Evolutionary conservation across 495 filamentous ascomycete genomes (phyloP), one percentile per base, ranked within the genome.

Genomic region (Tuber melanosporum): DNA sequence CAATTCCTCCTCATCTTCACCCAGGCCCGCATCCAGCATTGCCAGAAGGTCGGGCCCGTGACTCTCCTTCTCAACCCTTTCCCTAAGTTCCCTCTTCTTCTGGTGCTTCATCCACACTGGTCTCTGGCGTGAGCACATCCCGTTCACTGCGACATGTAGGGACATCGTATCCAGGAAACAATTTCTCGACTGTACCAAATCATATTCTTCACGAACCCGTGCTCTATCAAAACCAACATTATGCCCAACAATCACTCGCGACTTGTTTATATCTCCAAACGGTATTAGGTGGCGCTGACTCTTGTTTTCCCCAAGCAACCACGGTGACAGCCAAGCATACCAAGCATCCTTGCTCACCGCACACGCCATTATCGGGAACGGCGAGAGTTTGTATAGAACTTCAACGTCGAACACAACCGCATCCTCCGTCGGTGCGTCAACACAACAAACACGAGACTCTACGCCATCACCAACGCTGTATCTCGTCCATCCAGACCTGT

Each of bases 141-240:
- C 95, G 82, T 99, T 99, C 14, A 97, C 94, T 19, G 95, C 95
- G 12, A 98, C 94, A 83, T 99, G 95, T 72, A 99, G 87, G 14
- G 94, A 97, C 95, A 99, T 99, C 3, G 95, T 99, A 86, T 99
- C 95, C 42, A 99, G 84, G 81, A 97, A 99, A 66, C 89, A 93
- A 79, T 93, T 98, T 73, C 89, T 89, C 41, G 93, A 90, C 83
- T 97, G 94, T 72, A 88, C 85, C 57, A 98, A 83, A 80, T 91
- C 87, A 83, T 99, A 99, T 84, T 99, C 95, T 84, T 99, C 95
- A 17, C 89, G 83, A 72, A 97, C 89, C 42, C 96, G 89, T 39
- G 95, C 94, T 17, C 95, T 88, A 83, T 99, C 95, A 82, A 95
- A 99, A 42, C 96, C 96, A 73, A 99, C 91, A 79, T 99, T 98